Evolutionary conservation across 2,329 filamentous ascomycete genomes (phyloP).

Genomic region (Fusarium sulawesiense): DNA sequence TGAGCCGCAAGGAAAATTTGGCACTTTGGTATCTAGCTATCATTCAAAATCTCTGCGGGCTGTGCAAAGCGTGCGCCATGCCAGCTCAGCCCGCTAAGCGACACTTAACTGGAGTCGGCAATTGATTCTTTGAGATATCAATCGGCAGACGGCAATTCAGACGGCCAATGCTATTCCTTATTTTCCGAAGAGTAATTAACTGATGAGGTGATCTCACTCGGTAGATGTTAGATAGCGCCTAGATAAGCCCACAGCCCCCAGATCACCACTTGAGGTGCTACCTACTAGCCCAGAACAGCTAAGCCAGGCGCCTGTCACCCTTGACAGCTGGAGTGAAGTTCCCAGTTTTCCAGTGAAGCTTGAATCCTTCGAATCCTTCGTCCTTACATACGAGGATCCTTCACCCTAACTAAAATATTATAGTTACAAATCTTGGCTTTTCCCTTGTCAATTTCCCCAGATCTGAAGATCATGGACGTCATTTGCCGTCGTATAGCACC

Average conservation of each 20-base stretch:
- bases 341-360: neutral
- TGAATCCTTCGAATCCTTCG: neutral
- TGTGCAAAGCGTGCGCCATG: neutral
- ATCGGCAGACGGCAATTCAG: neutral
- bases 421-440: no score
- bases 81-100: neutral
- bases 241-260: constrained; percentile 16
- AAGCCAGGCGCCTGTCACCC: no score
- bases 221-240: constrained; percentile 13
- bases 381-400: no score
- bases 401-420: no score
- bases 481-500: neutral
- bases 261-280: neutral
- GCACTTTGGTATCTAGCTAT: no score
- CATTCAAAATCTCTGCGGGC: no score
- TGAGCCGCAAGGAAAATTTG: no score
- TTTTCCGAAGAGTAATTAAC: neutral
- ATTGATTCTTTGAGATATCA: neutral
- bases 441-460: no score
- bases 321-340: neutral
- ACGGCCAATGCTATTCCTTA: neutral
- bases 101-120: neutral
- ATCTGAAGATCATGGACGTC: constrained; percentile 2
- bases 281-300: no score
- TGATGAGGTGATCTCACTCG: neutral